Conservation (phyloP, 1,284 basidiomycete species). For the Ustanciosporium gigantosporum region DNA sequence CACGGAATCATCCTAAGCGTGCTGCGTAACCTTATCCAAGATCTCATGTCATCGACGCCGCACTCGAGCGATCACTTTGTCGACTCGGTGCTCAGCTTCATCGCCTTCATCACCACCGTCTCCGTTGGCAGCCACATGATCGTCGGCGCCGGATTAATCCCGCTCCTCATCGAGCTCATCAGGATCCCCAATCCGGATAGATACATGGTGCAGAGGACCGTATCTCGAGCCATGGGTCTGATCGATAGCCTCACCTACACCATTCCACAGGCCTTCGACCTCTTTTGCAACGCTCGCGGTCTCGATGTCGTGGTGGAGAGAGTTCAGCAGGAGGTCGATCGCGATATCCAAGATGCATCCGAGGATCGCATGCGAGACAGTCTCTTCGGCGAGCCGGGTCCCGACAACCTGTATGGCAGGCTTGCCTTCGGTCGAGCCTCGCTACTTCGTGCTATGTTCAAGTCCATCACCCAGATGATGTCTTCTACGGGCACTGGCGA, state of each 20-base stretch:
- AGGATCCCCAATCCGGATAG: constrained; percentile 26
- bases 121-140: constrained; percentile 86
- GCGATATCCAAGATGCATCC: constrained; percentile 38
- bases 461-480: constrained; percentile 95
- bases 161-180: constrained; percentile 67
- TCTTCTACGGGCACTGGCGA: constrained; percentile 84
- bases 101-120: constrained; percentile 84
- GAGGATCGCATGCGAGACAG: constrained; percentile 26
- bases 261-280: constrained; percentile 81
- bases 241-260: constrained; percentile 91
- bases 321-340: constrained; percentile 67
- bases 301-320: constrained; percentile 82
- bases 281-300: constrained; percentile 83
- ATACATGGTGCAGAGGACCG: constrained; percentile 56
- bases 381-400: constrained; percentile 67
- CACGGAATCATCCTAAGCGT: constrained; percentile 72
- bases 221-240: constrained; percentile 73
- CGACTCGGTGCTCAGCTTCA: constrained; percentile 72
- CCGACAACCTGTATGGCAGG: constrained; percentile 46
- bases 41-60: constrained; percentile 61
- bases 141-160: constrained; percentile 92
- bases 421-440: constrained; percentile 60
- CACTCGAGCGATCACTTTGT: constrained; percentile 66
- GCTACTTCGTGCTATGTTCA: constrained; percentile 83
- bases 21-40: constrained; percentile 42